phyloP scores from a whole-genome alignment of 306 rosid species.

The Vigna radiata region DNA sequence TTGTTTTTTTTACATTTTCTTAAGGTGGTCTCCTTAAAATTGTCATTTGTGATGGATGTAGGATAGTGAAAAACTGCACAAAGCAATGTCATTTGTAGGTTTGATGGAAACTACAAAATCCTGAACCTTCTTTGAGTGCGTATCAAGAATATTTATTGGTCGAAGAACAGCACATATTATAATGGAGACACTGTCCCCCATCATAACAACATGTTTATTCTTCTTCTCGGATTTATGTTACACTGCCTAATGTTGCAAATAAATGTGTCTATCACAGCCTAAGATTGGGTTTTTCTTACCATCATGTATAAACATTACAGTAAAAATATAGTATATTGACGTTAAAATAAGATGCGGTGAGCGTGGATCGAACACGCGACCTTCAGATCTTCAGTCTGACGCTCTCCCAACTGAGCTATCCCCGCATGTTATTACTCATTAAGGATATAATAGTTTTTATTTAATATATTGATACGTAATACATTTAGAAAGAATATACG shows the following conservation, averaged over 20 bases:
- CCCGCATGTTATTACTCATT: not conserved
- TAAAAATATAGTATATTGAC: too few species aligned
- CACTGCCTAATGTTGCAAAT: not conserved
- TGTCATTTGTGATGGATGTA: not conserved
- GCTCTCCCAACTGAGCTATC: conserved; percentile 54
- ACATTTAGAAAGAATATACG: too few species aligned
- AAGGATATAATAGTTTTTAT: too few species aligned
- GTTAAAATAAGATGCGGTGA: not conserved
- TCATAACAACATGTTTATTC: not conserved
- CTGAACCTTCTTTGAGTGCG: not conserved
- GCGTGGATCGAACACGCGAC: conserved; percentile 51
- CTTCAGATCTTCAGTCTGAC: conserved; percentile 43
- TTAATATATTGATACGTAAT: too few species aligned
- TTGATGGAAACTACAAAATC: conserved; percentile 13
- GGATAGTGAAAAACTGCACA: not conserved
- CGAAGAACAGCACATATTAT: not conserved
- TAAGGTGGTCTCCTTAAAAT: too few species aligned
- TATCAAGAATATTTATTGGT: conserved; percentile 17
- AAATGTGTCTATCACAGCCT: too few species aligned
- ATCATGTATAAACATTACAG: too few species aligned
- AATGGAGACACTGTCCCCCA: not conserved
- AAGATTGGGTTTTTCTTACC: too few species aligned
- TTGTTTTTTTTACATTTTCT: not conserved
- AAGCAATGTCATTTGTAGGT: not conserved
- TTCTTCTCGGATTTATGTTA: not conserved